Conservation (phyloP, 1,284 basidiomycete species). For the Anthracocystis setariae region DNA sequence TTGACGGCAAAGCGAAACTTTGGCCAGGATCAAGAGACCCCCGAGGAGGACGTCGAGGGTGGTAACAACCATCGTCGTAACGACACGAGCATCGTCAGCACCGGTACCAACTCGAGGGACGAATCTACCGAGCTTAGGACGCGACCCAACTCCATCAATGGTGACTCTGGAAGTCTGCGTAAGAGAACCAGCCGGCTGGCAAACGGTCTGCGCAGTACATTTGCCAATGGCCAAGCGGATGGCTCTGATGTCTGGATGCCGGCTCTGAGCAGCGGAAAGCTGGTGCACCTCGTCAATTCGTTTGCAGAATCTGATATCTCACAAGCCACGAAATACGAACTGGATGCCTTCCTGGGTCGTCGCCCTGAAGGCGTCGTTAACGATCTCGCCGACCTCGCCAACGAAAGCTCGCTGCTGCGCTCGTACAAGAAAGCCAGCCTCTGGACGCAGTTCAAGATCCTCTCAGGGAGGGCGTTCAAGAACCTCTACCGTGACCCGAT, state of each 20-base stretch:
- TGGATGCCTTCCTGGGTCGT: slow-evolving; percentile 68
- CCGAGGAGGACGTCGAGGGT: slow-evolving; percentile 20
- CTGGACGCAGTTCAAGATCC: slow-evolving; percentile 87
- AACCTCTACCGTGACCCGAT: slow-evolving; percentile 89
- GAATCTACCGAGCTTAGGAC: slow-evolving; percentile 72
- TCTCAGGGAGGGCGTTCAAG: slow-evolving; percentile 97
- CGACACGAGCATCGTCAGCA: slow-evolving; percentile 36
- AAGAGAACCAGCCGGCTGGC: slow-evolving; percentile 80
- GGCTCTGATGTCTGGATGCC: slow-evolving; percentile 69
- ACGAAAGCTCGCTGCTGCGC: slow-evolving; percentile 72
- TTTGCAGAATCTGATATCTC: slow-evolving; percentile 79
- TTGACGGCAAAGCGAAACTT: slow-evolving; percentile 36
- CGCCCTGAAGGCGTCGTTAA: slow-evolving; percentile 42
- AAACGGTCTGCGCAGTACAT: slow-evolving; percentile 70
- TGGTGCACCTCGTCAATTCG: slow-evolving; percentile 79
- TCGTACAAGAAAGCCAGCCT: slow-evolving; percentile 85
- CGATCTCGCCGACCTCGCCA: slow-evolving; percentile 30
- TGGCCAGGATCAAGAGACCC: neutral
- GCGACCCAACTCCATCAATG: slow-evolving; percentile 73
- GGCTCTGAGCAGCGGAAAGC: slow-evolving; percentile 68
- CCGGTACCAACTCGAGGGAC: slow-evolving; percentile 36
- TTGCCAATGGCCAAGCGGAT: slow-evolving; percentile 70
- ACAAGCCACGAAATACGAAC: slow-evolving; percentile 75
- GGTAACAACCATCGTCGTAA: slow-evolving; percentile 7
- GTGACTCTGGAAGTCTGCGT: slow-evolving; percentile 61